Evolutionary conservation across 371 early-diverging fungal species (phyloP), one percentile per base, ranked within the genome.

Genomic region (Apophysomyces sp.): DNA sequence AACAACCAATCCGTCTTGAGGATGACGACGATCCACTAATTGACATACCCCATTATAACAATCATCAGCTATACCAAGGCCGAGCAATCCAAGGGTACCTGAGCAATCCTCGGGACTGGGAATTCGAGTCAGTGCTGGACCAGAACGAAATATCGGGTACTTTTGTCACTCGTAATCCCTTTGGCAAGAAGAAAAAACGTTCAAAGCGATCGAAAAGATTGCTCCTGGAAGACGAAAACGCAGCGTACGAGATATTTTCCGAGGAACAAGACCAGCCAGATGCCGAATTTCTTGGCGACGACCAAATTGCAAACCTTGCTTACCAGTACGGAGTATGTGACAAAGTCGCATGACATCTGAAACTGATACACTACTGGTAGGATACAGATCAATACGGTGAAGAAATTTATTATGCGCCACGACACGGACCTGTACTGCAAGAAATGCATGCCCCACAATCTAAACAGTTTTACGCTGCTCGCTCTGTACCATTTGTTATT

Each of bases 241-340:
- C 63, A 51, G 70, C 67, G 29, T 62, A 61, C n/a, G 63, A 60
- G 24, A 37, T 64, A 49, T 27, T 57, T 18, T 66, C 66, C 16
- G 72, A 71, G 28, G 65, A 67, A 4, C 52, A 52, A 7, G 62
- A 73, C 16, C 40, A 65, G 15, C 51, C 64, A 15, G 78, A 76
- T 60, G 79, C 79, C 34, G 79, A 78, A 57, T 78, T 67, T 40
- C 52, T 78, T 28, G 74, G 66, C 16, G 79, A 78, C 60, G 79
- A 76, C 31, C 79, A 73, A 58, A 78, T 78, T 41, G 70, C 71
- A 9, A 60, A 63, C 37, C 56, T 77, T 26, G 61, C 61, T 26
- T 60, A 63, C 30, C 40, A 58, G 4, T 60, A 52, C 32, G 57
- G 57, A 57, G 65, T 59, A 58, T 36, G 40, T 11, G 27, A 30